phyloP scores from a whole-genome alignment of 1,284 basidiomycete species.

The Irpex sp. region DNA sequence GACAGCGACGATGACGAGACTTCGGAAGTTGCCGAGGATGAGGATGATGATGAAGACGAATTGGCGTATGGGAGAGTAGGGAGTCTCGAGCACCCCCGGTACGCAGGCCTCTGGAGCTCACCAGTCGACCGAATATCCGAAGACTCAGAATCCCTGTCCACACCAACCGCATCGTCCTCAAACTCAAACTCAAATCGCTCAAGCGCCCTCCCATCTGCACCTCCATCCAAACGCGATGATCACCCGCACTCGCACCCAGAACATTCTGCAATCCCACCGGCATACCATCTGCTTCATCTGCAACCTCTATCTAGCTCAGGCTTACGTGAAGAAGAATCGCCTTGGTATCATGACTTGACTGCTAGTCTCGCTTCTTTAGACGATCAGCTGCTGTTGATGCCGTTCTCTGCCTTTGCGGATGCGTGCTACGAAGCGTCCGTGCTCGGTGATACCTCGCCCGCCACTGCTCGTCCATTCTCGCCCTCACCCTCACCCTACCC shows the following conservation, averaged over 20 bases:
- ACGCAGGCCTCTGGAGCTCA: neutral
- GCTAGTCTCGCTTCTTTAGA: constrained; percentile 3
- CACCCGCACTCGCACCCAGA: neutral
- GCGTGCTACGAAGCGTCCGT: constrained; percentile 11
- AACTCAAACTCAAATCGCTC: neutral
- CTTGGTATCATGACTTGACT: constrained; percentile 3
- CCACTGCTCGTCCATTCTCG: constrained; percentile 6
- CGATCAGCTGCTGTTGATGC: constrained; percentile 5
- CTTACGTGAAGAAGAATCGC: neutral
- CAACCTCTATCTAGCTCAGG: constrained; percentile 4
- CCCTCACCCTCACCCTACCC: neutral
- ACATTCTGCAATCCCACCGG: neutral
- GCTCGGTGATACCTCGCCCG: constrained; percentile 7
- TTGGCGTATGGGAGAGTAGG: neutral
- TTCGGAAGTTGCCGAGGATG: constrained; percentile 9
- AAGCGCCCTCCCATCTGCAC: constrained; percentile 4
- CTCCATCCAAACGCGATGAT: neutral
- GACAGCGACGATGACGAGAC: neutral
- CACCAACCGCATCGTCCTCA: constrained; percentile 2
- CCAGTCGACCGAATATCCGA: neutral
- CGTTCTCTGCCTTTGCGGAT: constrained; percentile 10
- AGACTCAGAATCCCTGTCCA: neutral
- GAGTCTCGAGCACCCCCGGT: neutral
- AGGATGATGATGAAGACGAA: constrained; percentile 7
- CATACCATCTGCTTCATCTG: constrained; percentile 13